phyloP scores from a whole-genome alignment of 257 asterid species.

The Solanum infundibuliforme region DNA sequence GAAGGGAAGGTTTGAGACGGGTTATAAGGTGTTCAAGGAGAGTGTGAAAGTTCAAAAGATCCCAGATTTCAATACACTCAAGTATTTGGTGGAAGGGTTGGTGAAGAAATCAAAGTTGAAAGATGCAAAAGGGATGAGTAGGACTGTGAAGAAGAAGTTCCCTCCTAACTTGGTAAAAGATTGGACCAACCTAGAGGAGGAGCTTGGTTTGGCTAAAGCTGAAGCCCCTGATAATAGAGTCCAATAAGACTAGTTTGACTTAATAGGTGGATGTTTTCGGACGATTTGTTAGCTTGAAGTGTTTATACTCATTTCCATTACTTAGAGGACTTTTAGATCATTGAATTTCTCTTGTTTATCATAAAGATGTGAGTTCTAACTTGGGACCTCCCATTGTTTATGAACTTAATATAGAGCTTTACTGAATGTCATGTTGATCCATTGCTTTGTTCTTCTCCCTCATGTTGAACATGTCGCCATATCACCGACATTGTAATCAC shows the following conservation, averaged over 20 bases:
- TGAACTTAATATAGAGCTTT: not conserved
- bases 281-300: not conserved
- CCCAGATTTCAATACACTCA: conserved; percentile 63
- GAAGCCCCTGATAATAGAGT: not conserved
- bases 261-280: not conserved
- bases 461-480: not conserved
- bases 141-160: conserved; percentile 56
- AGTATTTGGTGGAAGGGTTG: conserved; percentile 56
- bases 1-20: conserved; percentile 43
- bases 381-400: not conserved
- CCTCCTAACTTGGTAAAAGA: conserved; percentile 49
- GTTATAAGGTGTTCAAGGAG: conserved; percentile 48
- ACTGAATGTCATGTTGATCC: not conserved
- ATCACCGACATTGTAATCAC: not conserved
- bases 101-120: conserved; percentile 25
- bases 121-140: conserved; percentile 49
- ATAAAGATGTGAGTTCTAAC: not conserved
- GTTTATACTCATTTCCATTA: not conserved
- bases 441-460: not conserved
- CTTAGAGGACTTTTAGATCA: not conserved
- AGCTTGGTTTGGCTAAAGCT: conserved; percentile 37
- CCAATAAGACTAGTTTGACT: not conserved
- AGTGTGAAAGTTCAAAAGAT: conserved; percentile 56
- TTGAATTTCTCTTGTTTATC: not conserved
- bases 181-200: conserved; percentile 49